These are phyloP conservation scores for Candida sakaeoensis DNA, from an alignment of 805 yeast genomes.

Conservation along the genomic window DNA sequence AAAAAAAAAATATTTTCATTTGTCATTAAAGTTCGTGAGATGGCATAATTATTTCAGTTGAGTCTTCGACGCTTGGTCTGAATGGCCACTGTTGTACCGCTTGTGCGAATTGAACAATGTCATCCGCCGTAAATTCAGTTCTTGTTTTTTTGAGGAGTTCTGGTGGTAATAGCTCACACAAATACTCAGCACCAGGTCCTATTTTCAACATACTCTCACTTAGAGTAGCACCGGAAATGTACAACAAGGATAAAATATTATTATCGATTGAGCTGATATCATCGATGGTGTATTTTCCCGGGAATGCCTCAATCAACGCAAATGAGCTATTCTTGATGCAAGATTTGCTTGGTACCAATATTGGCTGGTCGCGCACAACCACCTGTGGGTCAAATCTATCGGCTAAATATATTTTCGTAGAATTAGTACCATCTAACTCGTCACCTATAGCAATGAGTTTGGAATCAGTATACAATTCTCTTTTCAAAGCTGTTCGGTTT, in stretches of 20 bases:
- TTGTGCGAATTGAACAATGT: constrained; percentile 49
- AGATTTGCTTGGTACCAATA: constrained; percentile 24
- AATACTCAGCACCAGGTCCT: constrained; percentile 79
- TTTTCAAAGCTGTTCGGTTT: constrained; percentile 58
- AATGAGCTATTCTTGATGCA: constrained; percentile 31
- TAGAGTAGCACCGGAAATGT: constrained; percentile 1
- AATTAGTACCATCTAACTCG: constrained; percentile 6
- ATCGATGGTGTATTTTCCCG: constrained; percentile 20
- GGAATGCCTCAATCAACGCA: constrained; percentile 55
- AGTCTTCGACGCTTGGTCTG: constrained; percentile 49
- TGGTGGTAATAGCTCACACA: constrained; percentile 22
- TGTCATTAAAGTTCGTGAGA: neutral
- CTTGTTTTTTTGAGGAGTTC: constrained; percentile 44
- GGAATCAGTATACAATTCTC: constrained; percentile 61
- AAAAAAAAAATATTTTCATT: neutral
- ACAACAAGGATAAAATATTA: constrained; percentile 4
- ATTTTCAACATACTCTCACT: constrained; percentile 33
- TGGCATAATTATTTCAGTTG: constrained; percentile 12
- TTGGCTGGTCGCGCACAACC: constrained; percentile 34
- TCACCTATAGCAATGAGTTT: constrained; percentile 49
- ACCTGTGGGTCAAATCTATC: constrained; percentile 33
- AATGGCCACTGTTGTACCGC: constrained; percentile 78
- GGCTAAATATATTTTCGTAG: constrained; percentile 21
- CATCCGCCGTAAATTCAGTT: constrained; percentile 48
- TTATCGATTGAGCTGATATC: constrained; percentile 33